These are phyloP conservation scores for Urochloa ruziziensis DNA, from an alignment of 176 grass and related monocot genomes.

Conservation along the genomic window DNA sequence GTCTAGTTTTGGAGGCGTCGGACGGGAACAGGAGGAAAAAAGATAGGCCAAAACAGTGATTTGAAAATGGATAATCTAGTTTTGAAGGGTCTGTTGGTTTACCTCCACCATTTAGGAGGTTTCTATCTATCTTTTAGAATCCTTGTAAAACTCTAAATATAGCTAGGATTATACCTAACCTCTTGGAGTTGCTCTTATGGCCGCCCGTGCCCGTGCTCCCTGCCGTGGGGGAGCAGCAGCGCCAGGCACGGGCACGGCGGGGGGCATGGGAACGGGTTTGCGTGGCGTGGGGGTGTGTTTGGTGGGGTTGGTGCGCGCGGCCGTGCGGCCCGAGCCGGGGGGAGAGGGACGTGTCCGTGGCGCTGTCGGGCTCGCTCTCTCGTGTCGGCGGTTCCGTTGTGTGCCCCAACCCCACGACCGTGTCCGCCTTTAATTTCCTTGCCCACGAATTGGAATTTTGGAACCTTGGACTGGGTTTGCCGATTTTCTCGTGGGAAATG, in stretches of 20 bases:
- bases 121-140: too few species aligned
- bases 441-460: neutral
- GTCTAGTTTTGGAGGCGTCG: too few species aligned
- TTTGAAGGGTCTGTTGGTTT: too few species aligned
- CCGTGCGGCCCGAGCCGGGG: neutral
- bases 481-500: neutral
- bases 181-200: too few species aligned
- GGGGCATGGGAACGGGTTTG: neutral
- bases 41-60: too few species aligned
- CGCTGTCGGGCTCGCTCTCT: slow-evolving; percentile 17
- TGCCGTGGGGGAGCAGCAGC: neutral
- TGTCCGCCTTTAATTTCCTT: neutral
- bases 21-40: too few species aligned
- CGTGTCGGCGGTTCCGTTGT: slow-evolving; percentile 20
- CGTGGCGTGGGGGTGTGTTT: neutral
- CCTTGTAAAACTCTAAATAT: too few species aligned
- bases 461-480: neutral
- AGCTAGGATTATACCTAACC: too few species aligned
- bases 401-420: slow-evolving; percentile 24
- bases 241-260: neutral
- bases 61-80: too few species aligned
- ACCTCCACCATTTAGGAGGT: too few species aligned
- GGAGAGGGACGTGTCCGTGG: slow-evolving; percentile 23
- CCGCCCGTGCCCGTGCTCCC: too few species aligned
- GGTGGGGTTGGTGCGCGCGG: neutral